These are phyloP conservation scores for Cladosporium sp. DNA, from an alignment of 2,329 filamentous ascomycete species.

Conservation along the genomic window DNA sequence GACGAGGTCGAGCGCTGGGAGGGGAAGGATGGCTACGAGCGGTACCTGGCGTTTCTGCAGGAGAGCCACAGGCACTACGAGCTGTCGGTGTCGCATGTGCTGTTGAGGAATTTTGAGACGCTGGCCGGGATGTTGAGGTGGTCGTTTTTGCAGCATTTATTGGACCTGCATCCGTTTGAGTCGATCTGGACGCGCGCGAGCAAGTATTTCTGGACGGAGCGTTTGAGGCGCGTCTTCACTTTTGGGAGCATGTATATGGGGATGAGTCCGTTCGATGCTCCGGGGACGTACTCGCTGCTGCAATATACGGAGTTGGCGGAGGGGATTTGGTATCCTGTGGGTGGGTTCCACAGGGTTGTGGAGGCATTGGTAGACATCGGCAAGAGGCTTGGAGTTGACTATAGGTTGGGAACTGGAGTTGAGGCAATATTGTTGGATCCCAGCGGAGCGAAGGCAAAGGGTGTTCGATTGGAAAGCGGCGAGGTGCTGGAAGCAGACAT, in stretches of 20 bases:
- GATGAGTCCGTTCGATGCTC: conserved; percentile 71
- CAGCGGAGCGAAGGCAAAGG: conserved; percentile 49
- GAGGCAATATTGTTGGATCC: conserved; percentile 47
- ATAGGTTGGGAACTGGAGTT: conserved; percentile 55
- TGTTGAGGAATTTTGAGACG: conserved; percentile 61
- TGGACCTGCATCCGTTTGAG: conserved; percentile 63
- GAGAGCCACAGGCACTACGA: conserved; percentile 68
- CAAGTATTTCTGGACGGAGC: conserved; percentile 64
- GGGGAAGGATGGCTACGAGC: conserved; percentile 61
- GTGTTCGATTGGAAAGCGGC: conserved; percentile 54
- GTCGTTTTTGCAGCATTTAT: conserved; percentile 52
- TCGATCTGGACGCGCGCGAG: conserved; percentile 61
- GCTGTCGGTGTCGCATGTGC: conserved; percentile 57
- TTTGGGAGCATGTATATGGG: conserved; percentile 81
- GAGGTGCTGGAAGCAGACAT: conserved; percentile 57
- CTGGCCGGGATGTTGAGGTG: conserved; percentile 52
- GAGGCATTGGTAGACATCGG: conserved; percentile 59
- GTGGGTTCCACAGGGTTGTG: conserved; percentile 61
- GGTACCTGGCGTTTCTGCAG: conserved; percentile 61
- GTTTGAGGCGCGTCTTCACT: conserved; percentile 64
- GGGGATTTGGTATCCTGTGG: conserved; percentile 69
- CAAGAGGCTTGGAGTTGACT: conserved; percentile 55
- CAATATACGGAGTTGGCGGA: conserved; percentile 72
- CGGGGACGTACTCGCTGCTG: conserved; percentile 65
- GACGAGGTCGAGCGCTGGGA: conserved; percentile 65